These are phyloP conservation scores for Aspergillus vadensis DNA, from an alignment of 2,329 filamentous ascomycete genomes.

Conservation along the genomic window DNA sequence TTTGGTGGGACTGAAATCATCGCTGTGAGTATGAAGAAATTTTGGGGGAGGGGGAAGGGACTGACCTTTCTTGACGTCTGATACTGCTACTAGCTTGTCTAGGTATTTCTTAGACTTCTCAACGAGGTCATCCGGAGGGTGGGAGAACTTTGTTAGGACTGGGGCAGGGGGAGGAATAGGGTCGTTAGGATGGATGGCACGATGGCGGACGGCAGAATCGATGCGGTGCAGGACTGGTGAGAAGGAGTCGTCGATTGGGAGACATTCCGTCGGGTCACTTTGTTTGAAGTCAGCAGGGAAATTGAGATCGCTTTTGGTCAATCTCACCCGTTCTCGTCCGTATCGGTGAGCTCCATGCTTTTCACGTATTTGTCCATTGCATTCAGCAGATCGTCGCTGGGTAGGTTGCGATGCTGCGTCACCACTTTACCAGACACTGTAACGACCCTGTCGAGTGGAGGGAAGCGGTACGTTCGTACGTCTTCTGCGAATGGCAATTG, in stretches of 20 bases:
- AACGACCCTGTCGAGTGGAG: slow-evolving; percentile 81
- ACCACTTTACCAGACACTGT: slow-evolving; percentile 82
- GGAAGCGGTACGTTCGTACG: slow-evolving; percentile 84
- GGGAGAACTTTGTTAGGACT: slow-evolving; percentile 70
- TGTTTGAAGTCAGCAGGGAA: slow-evolving; percentile 10
- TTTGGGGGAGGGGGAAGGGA: neutral
- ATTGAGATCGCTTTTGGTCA: neutral
- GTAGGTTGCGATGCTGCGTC: slow-evolving; percentile 80
- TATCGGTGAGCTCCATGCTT: slow-evolving; percentile 78
- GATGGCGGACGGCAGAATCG: slow-evolving; percentile 78
- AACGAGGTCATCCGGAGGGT: slow-evolving; percentile 69
- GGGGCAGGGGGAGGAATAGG: slow-evolving; percentile 64
- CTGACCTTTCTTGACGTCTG: slow-evolving; percentile 80
- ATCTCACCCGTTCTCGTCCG: slow-evolving; percentile 72
- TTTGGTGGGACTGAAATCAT: slow-evolving; percentile 70
- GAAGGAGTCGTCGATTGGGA: slow-evolving; percentile 77
- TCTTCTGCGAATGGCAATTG: slow-evolving; percentile 94
- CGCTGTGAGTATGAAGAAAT: slow-evolving; percentile 22
- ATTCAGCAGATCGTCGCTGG: slow-evolving; percentile 69
- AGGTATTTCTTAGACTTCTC: slow-evolving; percentile 60
- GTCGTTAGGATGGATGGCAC: slow-evolving; percentile 72
- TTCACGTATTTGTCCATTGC: slow-evolving; percentile 94
- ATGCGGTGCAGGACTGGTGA: slow-evolving; percentile 86
- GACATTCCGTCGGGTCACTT: slow-evolving; percentile 65
- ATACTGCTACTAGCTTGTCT: slow-evolving; percentile 65